Conservation (phyloP, 129 eudicot species). For the Centaurea solstitialis region DNA sequence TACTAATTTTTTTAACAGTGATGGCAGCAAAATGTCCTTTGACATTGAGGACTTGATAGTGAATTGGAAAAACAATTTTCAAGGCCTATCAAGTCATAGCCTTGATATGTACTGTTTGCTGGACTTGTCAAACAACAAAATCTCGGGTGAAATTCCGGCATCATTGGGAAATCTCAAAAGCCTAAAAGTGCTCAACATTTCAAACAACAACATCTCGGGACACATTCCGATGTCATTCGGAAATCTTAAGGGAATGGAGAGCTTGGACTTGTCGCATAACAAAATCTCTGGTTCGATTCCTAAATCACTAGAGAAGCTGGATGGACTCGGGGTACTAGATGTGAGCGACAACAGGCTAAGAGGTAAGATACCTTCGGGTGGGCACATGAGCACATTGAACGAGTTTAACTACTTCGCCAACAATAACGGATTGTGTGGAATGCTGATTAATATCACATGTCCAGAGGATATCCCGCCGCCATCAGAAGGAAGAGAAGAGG, state of each 20-base stretch:
- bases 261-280: neutral
- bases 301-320: neutral
- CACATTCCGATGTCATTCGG: neutral
- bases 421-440: neutral
- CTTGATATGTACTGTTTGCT: neutral
- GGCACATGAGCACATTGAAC: neutral
- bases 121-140: neutral
- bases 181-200: neutral
- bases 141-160: neutral
- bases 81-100: neutral
- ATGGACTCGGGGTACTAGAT: neutral
- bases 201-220: neutral
- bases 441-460: neutral
- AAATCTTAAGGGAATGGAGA: neutral
- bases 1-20: neutral
- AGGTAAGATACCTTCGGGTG: neutral
- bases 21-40: neutral
- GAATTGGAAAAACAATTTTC: neutral
- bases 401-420: neutral
- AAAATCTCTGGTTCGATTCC: neutral
- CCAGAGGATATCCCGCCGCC: conserved; percentile 3
- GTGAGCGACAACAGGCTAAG: neutral
- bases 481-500: neutral
- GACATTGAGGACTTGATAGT: neutral
- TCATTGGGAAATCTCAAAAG: neutral